These are phyloP conservation scores for Quercus berberidifolia DNA, from an alignment of 306 rosid species.

Conservation along the genomic window DNA sequence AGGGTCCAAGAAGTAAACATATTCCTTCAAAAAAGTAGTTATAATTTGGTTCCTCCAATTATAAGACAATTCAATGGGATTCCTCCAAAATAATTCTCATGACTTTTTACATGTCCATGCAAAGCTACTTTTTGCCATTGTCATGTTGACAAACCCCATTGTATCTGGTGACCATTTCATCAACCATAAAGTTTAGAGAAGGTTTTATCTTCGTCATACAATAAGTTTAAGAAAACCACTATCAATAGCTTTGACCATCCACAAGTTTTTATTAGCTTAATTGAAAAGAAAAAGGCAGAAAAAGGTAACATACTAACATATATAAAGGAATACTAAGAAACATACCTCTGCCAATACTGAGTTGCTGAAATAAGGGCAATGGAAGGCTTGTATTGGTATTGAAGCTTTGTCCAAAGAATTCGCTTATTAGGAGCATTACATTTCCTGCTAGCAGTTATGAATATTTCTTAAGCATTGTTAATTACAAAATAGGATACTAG, in stretches of 20 bases:
- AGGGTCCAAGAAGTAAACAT: no score
- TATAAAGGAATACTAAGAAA: background rate
- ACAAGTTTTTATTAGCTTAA: background rate
- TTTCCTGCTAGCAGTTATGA: background rate
- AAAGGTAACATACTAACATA: background rate
- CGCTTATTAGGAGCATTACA: background rate
- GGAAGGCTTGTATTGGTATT: background rate
- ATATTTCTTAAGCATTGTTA: background rate
- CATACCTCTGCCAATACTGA: background rate
- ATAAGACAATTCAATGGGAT: no score
- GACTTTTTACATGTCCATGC: background rate
- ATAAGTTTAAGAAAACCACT: background rate
- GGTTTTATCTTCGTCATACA: background rate
- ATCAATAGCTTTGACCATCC: background rate
- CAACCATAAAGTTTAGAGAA: background rate
- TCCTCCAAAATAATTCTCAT: no score
- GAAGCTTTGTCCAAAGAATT: background rate
- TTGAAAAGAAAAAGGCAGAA: background rate
- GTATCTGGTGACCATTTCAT: background rate
- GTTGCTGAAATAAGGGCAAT: background rate
- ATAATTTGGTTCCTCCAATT: no score
- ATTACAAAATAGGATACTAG: background rate
- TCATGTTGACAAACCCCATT: no score
- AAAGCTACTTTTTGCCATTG: background rate
- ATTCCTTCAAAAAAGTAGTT: no score